phyloP scores from a whole-genome alignment of 1,284 basidiomycete genomes.

The Puccinia novopanici region DNA sequence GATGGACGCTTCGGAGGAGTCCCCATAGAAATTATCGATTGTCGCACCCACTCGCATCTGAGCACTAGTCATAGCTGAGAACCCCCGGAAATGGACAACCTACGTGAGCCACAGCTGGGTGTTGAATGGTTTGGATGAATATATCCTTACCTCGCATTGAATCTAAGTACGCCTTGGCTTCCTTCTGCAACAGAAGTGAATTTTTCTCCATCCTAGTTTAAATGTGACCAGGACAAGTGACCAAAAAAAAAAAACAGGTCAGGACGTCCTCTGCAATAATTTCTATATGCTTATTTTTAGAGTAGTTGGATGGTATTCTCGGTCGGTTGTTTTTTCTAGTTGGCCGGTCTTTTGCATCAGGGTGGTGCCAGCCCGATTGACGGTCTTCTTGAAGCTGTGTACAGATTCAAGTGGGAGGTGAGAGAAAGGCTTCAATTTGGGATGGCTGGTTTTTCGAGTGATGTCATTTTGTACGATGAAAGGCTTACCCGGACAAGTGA shows the following conservation, averaged over 20 bases:
- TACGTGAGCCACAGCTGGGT: too few species aligned
- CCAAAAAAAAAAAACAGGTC: neutral
- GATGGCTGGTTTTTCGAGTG: too few species aligned
- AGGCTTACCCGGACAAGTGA: slow-evolving; percentile 1
- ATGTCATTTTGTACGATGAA: neutral
- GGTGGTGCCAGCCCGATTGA: slow-evolving; percentile 88
- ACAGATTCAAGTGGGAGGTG: neutral
- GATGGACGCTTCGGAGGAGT: slow-evolving; percentile 79
- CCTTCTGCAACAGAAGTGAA: slow-evolving; percentile 85
- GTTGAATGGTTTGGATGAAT: slow-evolving; percentile 12
- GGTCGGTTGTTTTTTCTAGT: slow-evolving; percentile 90
- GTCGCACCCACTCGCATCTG: slow-evolving; percentile 94
- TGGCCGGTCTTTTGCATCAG: slow-evolving; percentile 94
- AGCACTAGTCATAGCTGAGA: slow-evolving; percentile 80
- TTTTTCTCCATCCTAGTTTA: slow-evolving; percentile 83
- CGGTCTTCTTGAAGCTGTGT: slow-evolving; percentile 81
- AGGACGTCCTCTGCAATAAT: slow-evolving; percentile 5
- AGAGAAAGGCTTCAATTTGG: neutral
- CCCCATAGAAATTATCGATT: slow-evolving; percentile 87
- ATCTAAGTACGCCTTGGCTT: slow-evolving; percentile 91
- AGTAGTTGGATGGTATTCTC: slow-evolving; percentile 66
- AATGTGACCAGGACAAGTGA: too few species aligned
- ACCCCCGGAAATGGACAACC: neutral
- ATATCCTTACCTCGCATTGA: slow-evolving; percentile 73
- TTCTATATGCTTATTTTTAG: neutral